Base-by-base conservation (phyloP, 768 basidiomycete genomes). In the Pleurotus pulmonarius region DNA sequence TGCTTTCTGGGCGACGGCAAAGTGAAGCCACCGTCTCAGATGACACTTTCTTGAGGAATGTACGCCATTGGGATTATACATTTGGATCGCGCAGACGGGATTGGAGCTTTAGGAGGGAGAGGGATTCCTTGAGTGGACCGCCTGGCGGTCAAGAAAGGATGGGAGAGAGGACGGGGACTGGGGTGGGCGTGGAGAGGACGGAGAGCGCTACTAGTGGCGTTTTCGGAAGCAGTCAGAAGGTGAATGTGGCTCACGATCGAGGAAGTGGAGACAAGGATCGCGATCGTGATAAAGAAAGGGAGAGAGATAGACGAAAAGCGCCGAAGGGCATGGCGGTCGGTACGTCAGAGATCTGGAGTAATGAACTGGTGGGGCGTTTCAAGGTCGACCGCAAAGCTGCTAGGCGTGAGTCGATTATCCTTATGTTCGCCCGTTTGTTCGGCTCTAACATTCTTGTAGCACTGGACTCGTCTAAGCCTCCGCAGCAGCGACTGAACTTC, bases 401-500 rank as follows among this genome's bases (percentile, higher is more conserved):
- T 55, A 65, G 67, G 66, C 61, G 77, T 79, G 61, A 37, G 73
- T 65, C 38, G 60, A 59, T 51, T 58, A 44, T 20, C 39, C 20
- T n/a, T 13, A 20, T 40, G 5, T 5, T 52, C 54, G 34, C 43
- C 41, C 45, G n/a, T 40, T 41, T 18, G 39, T 38, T 20, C 37
- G 40, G 39, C 37, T 46, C 46, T 56, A 26, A 49, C 43, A 29
- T 43, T 49, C 38, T 56, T 37, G 48, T 58, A 79, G 80, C 74
- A 40, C 66, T 75, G 20, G 80, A 85, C 63, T 73, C 81, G 15
- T 67, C 75, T 43, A 86, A 87, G 67, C 80, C 79, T 12, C 77
- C 79, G 7, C 87, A 88, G 57, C 88, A 90, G 60, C 85, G 90
- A 18, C 72, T 92, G 20, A 82, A 83, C 49, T 73, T 89, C 43